Evolutionary conservation across 139 green algal genomes (phyloP), one percentile per base, ranked within the genome.

Genomic region (Closterium sp.): DNA sequence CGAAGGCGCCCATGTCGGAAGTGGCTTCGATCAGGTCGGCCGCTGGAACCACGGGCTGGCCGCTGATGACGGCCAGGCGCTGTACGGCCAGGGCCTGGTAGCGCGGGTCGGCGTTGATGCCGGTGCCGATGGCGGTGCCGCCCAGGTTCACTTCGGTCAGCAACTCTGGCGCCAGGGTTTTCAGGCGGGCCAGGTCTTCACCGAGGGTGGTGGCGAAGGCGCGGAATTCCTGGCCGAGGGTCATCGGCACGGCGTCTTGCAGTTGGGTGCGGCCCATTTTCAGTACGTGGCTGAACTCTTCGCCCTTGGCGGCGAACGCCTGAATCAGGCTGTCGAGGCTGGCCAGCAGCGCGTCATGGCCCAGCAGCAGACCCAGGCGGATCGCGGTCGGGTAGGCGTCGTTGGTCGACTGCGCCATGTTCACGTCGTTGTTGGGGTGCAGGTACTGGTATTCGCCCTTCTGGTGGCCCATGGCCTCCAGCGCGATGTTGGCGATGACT

Each of bases 361-460:
- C 97, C 96, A 4, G 92, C 94, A 6, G 95, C 97, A 9, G 95
- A 90, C 28, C 91, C 93, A 43, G 97, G 95, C 98, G 96, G 97
- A 99, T 98, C 31, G 93, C 97, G 10, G 96, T 98, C 2, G 97
- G 97, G 91, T 99, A 98, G 55, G 97, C 98, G 95, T 99, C 97
- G 92, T 99, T 99, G 66, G 95, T 97, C 84, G 92, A 96, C 95
- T 98, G 97, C 9, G 95, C 95, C 93, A 97, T 97, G 96, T 99
- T 99, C n/a, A 98, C 97, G 94, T 99, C 96, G 93, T 99, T 97
- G 93, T 99, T 99, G 84, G 97, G 97, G 92, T 99, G 97, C 43
- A 98, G 95, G 32, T 66, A 91, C 2, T 66, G 88, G 92, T 98
- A 98, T 93, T 95, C 95, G 31, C 97, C 97, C 33, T 97, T 6